Percentiles rank a stretch among this genome's conserved stretches.
Evolutionary conservation across 2,329 filamentous ascomycete species (phyloP).

Genomic region (Paraphoma chrysanthemicola): DNA sequence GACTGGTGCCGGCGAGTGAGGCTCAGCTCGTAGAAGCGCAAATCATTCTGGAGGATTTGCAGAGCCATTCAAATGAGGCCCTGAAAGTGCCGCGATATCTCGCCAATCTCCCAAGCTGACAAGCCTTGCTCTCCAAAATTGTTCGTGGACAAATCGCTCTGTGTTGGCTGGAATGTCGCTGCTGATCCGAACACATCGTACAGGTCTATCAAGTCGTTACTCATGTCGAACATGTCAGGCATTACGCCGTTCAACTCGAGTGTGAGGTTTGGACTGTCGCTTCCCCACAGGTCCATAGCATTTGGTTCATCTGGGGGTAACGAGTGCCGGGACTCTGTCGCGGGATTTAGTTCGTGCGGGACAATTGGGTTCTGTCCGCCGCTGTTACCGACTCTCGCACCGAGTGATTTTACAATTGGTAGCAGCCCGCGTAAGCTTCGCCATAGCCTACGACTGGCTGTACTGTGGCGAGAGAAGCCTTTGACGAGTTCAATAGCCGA

Average conservation of each 20-base stretch:
- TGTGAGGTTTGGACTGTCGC: slow-evolving; percentile 2
- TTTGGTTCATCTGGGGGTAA: not conserved
- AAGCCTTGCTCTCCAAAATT: not conserved
- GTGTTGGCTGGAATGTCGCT: not conserved
- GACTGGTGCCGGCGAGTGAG: too few relatives aligned
- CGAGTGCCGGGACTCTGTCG: not conserved
- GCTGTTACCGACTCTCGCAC: not conserved
- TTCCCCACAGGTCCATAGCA: slow-evolving; percentile 3
- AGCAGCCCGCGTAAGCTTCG: slow-evolving; percentile 25
- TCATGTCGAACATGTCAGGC: slow-evolving; percentile 21
- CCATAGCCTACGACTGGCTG: slow-evolving; percentile 26
- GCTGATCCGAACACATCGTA: slow-evolving; percentile 13
- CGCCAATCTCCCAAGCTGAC: slow-evolving; percentile 8
- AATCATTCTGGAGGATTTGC: too few relatives aligned
- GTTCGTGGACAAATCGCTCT: not conserved
- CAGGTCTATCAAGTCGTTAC: slow-evolving; percentile 9
- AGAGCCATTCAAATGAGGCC: slow-evolving; percentile 8
- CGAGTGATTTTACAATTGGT: slow-evolving; percentile 21
- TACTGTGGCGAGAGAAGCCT: slow-evolving; percentile 23
- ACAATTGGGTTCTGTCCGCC: not conserved
- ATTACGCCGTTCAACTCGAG: slow-evolving; percentile 6
- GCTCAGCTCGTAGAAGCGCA: too few relatives aligned
- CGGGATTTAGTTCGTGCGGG: not conserved
- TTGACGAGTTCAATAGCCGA: slow-evolving; percentile 26
- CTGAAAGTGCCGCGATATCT: slow-evolving; percentile 14